A percentile compares a stretch with the other conserved stretches of the same genome.
Conservation (phyloP, 805 yeast species). For the Cyberlindnera lachancei region DNA sequence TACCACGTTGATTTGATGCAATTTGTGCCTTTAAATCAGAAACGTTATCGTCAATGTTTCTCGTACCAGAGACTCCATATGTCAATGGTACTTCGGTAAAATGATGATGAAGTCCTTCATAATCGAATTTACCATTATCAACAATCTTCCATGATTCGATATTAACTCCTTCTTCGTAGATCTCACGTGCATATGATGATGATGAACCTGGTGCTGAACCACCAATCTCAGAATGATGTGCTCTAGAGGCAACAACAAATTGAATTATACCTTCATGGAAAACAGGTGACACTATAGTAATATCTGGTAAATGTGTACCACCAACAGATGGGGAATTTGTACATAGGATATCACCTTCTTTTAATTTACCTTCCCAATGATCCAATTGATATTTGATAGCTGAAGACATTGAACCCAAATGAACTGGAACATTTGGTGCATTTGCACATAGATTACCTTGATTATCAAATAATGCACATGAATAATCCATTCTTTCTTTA, state of each 20-base stretch:
- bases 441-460: conserved; percentile 38
- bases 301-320: conserved; percentile 43
- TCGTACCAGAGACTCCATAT: conserved; percentile 48
- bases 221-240: conserved; percentile 59
- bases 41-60: conserved; percentile 46
- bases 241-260: conserved; percentile 51
- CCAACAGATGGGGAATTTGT: conserved; percentile 38
- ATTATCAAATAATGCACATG: conserved; percentile 40
- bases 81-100: conserved; percentile 39
- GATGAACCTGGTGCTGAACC: conserved; percentile 53
- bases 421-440: conserved; percentile 43
- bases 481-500: conserved; percentile 41
- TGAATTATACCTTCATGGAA: conserved; percentile 37
- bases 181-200: conserved; percentile 46
- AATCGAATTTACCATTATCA: conserved; percentile 42
- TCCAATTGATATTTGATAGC: conserved; percentile 32
- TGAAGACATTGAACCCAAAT: conserved; percentile 39
- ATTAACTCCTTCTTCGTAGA: conserved; percentile 50
- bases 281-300: conserved; percentile 53
- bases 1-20: conserved; percentile 47
- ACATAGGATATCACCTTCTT: conserved; percentile 36
- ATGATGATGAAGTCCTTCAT: conserved; percentile 38
- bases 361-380: conserved; percentile 30
- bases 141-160: conserved; percentile 47
- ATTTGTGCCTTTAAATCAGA: conserved; percentile 42